These are phyloP conservation scores for Cyberlindnera maclurae DNA, from an alignment of 805 yeast genomes.

Conservation along the genomic window DNA sequence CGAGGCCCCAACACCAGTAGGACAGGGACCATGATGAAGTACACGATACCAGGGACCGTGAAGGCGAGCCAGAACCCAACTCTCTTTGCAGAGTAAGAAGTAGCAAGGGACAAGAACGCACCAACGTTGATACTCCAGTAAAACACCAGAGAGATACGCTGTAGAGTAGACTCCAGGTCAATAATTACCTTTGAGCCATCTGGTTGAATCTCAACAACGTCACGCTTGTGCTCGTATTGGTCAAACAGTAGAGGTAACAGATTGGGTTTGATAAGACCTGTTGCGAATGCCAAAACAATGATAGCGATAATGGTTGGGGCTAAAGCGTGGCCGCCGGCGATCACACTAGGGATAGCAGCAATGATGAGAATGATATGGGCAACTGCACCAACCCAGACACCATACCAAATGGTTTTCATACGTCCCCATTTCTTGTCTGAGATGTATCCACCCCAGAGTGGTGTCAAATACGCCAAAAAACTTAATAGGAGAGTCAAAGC, in stretches of 20 bases:
- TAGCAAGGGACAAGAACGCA: conserved; percentile 66
- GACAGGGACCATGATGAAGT: conserved; percentile 43
- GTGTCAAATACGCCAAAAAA: conserved; percentile 79
- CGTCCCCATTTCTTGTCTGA: conserved; percentile 75
- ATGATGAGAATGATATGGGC: conserved; percentile 61
- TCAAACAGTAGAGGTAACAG: conserved; percentile 67
- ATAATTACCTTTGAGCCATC: conserved; percentile 61
- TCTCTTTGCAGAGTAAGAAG: conserved; percentile 61
- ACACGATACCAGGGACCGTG: conserved; percentile 59
- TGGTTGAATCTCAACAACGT: conserved; percentile 48
- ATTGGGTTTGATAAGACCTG: conserved; percentile 78
- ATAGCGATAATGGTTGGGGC: conserved; percentile 48
- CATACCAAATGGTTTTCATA: conserved; percentile 57
- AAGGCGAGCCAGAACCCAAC: conserved; percentile 73
- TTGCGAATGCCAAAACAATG: conserved; percentile 59
- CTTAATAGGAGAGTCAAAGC: conserved; percentile 70
- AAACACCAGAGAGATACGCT: conserved; percentile 68
- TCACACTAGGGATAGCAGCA: conserved; percentile 56
- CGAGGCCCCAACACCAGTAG: conserved; percentile 28
- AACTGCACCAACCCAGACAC: conserved; percentile 49
- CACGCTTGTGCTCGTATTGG: conserved; percentile 56
- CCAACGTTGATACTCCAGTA: conserved; percentile 71
- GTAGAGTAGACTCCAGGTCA: conserved; percentile 66
- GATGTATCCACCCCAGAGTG: conserved; percentile 66
- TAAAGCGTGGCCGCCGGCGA: conserved; percentile 42